Conservation (phyloP, 805 yeast genomes). For the Pichia nakasei region DNA sequence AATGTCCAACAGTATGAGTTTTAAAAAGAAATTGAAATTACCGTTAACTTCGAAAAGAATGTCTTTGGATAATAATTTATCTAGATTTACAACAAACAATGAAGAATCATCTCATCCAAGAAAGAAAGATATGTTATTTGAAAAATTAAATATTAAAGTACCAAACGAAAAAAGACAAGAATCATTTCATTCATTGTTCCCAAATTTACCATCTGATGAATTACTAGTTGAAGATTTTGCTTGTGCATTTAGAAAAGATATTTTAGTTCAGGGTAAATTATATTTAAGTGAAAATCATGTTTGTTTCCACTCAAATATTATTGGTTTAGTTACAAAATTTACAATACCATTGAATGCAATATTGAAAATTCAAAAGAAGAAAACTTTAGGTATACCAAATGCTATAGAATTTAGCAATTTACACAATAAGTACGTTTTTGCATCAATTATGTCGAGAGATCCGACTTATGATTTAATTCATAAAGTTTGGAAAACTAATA, state of each 20-base stretch:
- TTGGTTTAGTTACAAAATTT: conserved; percentile 58
- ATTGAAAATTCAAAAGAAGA: conserved; percentile 52
- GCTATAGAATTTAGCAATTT: conserved; percentile 56
- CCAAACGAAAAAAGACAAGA: conserved; percentile 46
- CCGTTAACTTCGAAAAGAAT: conserved; percentile 8
- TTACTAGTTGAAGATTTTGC: conserved; percentile 50
- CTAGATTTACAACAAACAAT: conserved; percentile 7
- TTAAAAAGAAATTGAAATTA: conserved; percentile 12
- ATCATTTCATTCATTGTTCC: conserved; percentile 53
- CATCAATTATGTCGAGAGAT: conserved; percentile 58
- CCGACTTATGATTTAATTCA: conserved; percentile 40
- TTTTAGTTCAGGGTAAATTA: conserved; percentile 57
- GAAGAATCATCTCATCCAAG: conserved; percentile 4
- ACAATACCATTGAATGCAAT: conserved; percentile 53
- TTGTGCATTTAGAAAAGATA: conserved; percentile 59
- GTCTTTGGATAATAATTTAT: conserved; percentile 4
- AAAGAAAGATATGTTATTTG: conserved; percentile 11
- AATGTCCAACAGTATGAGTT: conserved; percentile 5
- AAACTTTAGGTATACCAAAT: conserved; percentile 62
- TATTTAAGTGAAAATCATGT: conserved; percentile 48
- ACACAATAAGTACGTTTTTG: conserved; percentile 55
- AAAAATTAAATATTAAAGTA: conserved; percentile 20
- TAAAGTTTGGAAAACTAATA: conserved; percentile 49
- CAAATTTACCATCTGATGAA: conserved; percentile 42
- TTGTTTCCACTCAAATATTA: conserved; percentile 57